phyloP scores from a whole-genome alignment of 23 red algal genomes.

The Pyropia haitanensis region DNA sequence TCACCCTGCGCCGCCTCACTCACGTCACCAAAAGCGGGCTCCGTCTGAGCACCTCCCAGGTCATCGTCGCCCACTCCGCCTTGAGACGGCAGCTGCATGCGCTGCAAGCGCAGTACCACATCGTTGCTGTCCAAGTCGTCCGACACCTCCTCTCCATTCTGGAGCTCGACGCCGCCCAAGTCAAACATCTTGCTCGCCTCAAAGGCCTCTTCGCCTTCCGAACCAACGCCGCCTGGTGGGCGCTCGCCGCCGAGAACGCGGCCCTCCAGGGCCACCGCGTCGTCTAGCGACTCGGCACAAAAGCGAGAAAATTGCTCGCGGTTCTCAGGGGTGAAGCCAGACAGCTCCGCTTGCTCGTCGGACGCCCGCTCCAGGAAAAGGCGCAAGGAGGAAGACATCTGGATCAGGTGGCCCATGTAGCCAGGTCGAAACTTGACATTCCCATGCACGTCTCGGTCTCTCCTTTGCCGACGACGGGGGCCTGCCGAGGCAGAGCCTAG shows the following conservation, averaged over 20 bases:
- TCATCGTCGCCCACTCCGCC: neutral
- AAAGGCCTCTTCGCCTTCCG: neutral
- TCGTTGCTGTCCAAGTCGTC: neutral
- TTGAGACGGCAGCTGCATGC: neutral
- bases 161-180: neutral
- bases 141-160: neutral
- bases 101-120: neutral
- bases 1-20: neutral
- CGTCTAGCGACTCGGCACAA: neutral
- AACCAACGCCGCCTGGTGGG: neutral
- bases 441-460: too few relatives aligned
- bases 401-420: conserved; percentile 71
- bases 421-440: conserved; percentile 15
- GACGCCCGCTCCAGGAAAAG: conserved; percentile 24
- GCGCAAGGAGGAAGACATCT: conserved; percentile 30
- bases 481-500: too few relatives aligned
- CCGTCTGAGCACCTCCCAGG: neutral
- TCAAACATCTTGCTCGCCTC: conserved; percentile 2
- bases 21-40: neutral
- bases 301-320: neutral
- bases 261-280: neutral
- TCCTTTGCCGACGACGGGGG: too few relatives aligned
- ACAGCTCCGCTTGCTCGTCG: conserved; percentile 10
- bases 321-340: neutral
- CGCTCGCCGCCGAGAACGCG: neutral